These are phyloP conservation scores for Tolypocladium ovalisporum DNA, from an alignment of 2,329 filamentous ascomycete species.

Conservation along the genomic window DNA sequence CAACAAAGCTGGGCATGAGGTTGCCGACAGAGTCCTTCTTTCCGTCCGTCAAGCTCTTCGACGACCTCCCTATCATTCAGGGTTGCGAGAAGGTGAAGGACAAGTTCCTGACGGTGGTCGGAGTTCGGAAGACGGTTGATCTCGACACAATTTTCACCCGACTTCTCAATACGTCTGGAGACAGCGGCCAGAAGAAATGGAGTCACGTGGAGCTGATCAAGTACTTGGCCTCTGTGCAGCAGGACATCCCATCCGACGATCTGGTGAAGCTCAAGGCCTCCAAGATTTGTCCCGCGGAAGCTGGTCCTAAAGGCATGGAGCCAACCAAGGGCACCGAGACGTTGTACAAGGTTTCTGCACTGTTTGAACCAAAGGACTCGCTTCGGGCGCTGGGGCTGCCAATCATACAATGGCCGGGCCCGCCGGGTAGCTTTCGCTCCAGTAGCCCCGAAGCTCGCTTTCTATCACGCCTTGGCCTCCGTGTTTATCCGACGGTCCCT, in stretches of 20 bases:
- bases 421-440: conserved; percentile 49
- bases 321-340: conserved; percentile 36
- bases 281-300: conserved; percentile 72
- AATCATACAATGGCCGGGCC: conserved; percentile 71
- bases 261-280: conserved; percentile 68
- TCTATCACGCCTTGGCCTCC: conserved; percentile 61
- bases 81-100: conserved; percentile 75
- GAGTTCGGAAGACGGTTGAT: conserved; percentile 91
- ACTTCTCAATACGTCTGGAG: conserved; percentile 53
- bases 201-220: conserved; percentile 92
- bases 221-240: conserved; percentile 80
- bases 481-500: conserved; percentile 55
- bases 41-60: conserved; percentile 84
- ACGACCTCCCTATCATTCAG: conserved; percentile 77
- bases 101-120: conserved; percentile 72
- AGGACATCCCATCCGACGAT: conserved; percentile 79
- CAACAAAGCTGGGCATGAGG: conserved; percentile 84
- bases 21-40: conserved; percentile 84
- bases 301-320: conserved; percentile 44
- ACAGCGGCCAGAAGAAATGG: conserved; percentile 55
- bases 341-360: conserved; percentile 62
- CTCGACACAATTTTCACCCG: conserved; percentile 87
- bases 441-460: conserved; percentile 65
- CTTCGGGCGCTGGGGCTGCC: conserved; percentile 62
- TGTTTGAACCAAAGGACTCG: conserved; percentile 68